These are phyloP conservation scores for Dictyostelium purpureum DNA, from an alignment of 78 protist species.

Conservation along the genomic window DNA sequence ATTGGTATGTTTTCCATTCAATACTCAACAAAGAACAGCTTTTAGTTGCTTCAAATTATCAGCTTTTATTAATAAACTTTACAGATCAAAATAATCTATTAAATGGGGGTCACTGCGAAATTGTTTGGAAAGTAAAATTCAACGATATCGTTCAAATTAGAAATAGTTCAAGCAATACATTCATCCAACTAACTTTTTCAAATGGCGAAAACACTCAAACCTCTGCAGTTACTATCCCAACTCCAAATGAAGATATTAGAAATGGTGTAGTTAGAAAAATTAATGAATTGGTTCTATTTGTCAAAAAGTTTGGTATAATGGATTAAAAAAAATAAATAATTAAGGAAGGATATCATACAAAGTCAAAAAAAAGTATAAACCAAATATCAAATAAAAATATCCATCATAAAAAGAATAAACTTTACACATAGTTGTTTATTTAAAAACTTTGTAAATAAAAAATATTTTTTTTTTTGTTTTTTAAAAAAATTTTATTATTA, in stretches of 20 bases:
- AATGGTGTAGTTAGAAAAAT: slow-evolving; percentile 10
- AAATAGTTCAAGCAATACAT: not conserved
- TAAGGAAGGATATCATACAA: no score
- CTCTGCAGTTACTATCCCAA: slow-evolving; percentile 4
- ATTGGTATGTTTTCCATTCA: slow-evolving; percentile 49
- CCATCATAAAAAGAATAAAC: no score
- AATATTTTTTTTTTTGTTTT: no score
- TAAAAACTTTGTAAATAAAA: no score
- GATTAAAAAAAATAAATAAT: no score
- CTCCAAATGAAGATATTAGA: slow-evolving; percentile 38
- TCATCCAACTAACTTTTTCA: not conserved
- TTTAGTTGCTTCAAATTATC: slow-evolving; percentile 13
- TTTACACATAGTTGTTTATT: no score
- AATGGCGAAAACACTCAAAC: not conserved
- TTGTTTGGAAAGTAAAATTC: slow-evolving; percentile 44
- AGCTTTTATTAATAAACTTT: not conserved
- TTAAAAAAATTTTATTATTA: no score
- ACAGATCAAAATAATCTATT: not conserved
- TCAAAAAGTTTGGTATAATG: slow-evolving; percentile 29
- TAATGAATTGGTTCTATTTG: not conserved
- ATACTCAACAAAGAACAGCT: not conserved
- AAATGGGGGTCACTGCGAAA: not conserved
- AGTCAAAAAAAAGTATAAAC: no score
- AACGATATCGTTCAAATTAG: slow-evolving; percentile 19
- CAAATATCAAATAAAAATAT: no score